Percentiles rank a stretch among this genome's conserved stretches.
Conservation (phyloP, 306 rosid species). For the Vigna nakashimae region DNA sequence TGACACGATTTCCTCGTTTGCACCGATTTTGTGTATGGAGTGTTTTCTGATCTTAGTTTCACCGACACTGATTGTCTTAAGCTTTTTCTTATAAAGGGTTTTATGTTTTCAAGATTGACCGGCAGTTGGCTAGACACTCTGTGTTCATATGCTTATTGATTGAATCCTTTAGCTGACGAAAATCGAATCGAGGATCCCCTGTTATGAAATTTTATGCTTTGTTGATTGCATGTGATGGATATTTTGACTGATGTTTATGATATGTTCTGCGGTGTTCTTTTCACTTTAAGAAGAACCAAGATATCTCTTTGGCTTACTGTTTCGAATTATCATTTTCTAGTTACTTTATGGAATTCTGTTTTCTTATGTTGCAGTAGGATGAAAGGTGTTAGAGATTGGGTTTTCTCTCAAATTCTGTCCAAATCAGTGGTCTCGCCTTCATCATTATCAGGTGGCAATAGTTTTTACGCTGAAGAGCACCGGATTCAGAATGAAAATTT, state of each 20-base stretch:
- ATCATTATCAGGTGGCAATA: slow-evolving; percentile 62
- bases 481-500: slow-evolving; percentile 42
- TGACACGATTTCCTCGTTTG: not conserved
- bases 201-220: slow-evolving; percentile 4
- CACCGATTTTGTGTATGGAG: slow-evolving; percentile 16
- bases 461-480: slow-evolving; percentile 56
- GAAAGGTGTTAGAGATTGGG: slow-evolving; percentile 84
- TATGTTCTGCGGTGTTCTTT: slow-evolving; percentile 6
- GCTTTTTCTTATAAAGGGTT: not conserved
- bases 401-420: slow-evolving; percentile 82
- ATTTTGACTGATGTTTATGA: slow-evolving; percentile 10
- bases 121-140: not conserved
- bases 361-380: slow-evolving; percentile 63
- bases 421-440: slow-evolving; percentile 72
- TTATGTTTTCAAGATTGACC: not conserved
- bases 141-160: not conserved
- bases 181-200: slow-evolving; percentile 4
- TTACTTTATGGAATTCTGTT: slow-evolving; percentile 32
- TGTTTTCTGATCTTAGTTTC: slow-evolving; percentile 1
- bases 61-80: not conserved
- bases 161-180: not conserved
- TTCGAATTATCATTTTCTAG: slow-evolving; percentile 13
- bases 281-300: not conserved
- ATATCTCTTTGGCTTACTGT: not conserved
- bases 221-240: slow-evolving; percentile 14